phyloP scores from a whole-genome alignment of 495 filamentous ascomycete species.

The Podospora pseudoanserina region DNA sequence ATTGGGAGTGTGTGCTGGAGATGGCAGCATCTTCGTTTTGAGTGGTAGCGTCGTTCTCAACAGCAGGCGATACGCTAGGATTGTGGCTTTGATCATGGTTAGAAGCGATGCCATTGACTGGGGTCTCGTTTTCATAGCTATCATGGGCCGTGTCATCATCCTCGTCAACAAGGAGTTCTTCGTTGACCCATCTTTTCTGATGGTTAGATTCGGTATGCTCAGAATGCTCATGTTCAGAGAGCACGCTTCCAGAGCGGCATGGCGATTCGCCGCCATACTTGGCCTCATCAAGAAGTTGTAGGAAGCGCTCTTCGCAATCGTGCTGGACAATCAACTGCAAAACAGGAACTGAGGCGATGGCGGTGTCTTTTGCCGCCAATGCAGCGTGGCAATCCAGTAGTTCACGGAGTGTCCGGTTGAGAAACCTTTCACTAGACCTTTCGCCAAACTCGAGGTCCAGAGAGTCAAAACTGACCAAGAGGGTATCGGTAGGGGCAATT shows the following conservation, averaged over 20 bases:
- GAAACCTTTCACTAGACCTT: slow-evolving; percentile 31
- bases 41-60: not conserved
- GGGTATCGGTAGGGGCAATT: slow-evolving; percentile 62
- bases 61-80: not conserved
- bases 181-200: slow-evolving; percentile 6
- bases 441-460: slow-evolving; percentile 70
- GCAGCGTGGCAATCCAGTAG: slow-evolving; percentile 22
- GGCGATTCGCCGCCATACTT: slow-evolving; percentile 13
- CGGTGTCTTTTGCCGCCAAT: slow-evolving; percentile 17
- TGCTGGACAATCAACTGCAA: slow-evolving; percentile 24
- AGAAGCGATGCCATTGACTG: slow-evolving; percentile 7
- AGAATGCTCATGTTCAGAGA: not conserved
- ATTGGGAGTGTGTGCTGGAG: not conserved
- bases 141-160: not conserved
- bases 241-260: not conserved
- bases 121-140: not conserved
- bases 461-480: slow-evolving; percentile 63
- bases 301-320: slow-evolving; percentile 29
- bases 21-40: not conserved
- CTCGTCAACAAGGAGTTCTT: not conserved
- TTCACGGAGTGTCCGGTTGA: slow-evolving; percentile 47
- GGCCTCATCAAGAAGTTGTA: slow-evolving; percentile 23
- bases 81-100: not conserved
- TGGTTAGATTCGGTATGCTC: slow-evolving; percentile 18
- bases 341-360: slow-evolving; percentile 12